Conservation (phyloP, 2,329 filamentous ascomycete genomes). For the Xylaria sp. region DNA sequence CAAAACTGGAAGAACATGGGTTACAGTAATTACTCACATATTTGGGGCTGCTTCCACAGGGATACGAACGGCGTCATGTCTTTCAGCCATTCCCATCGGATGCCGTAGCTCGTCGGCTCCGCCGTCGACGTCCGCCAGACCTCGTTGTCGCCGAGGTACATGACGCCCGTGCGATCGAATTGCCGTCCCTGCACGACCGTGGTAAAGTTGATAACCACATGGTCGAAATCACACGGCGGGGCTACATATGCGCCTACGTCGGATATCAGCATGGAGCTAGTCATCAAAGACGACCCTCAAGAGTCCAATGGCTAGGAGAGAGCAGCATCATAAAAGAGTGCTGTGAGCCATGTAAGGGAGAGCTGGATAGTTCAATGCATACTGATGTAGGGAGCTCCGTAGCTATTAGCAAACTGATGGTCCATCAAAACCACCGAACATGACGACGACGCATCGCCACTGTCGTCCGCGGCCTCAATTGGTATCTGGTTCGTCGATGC, state of each 20-base stretch:
- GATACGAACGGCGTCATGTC: slow-evolving; percentile 78
- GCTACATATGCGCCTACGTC: slow-evolving; percentile 70
- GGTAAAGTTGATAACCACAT: slow-evolving; percentile 80
- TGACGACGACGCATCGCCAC: slow-evolving; percentile 44
- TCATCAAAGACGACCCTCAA: background rate
- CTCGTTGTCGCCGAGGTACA: slow-evolving; percentile 81
- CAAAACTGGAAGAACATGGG: background rate
- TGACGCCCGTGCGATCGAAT: slow-evolving; percentile 78
- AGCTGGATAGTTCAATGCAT: slow-evolving; percentile 31
- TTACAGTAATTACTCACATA: background rate
- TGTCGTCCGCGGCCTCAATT: slow-evolving; percentile 36
- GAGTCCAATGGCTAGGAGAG: background rate
- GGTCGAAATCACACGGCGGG: slow-evolving; percentile 75
- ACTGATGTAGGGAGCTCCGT: slow-evolving; percentile 79
- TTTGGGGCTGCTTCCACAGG: slow-evolving; percentile 73
- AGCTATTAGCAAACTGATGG: slow-evolving; percentile 76
- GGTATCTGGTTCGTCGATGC: slow-evolving; percentile 36
- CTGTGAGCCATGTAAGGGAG: no score
- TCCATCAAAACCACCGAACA: slow-evolving; percentile 72
- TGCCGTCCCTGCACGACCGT: slow-evolving; percentile 77
- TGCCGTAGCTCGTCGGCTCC: slow-evolving; percentile 75
- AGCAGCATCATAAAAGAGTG: background rate
- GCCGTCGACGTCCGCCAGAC: slow-evolving; percentile 87
- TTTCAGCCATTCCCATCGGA: slow-evolving; percentile 80
- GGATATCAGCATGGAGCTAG: slow-evolving; percentile 18